Conservation (phyloP, 768 basidiomycete genomes). For the Pleurotus eryngii region DNA sequence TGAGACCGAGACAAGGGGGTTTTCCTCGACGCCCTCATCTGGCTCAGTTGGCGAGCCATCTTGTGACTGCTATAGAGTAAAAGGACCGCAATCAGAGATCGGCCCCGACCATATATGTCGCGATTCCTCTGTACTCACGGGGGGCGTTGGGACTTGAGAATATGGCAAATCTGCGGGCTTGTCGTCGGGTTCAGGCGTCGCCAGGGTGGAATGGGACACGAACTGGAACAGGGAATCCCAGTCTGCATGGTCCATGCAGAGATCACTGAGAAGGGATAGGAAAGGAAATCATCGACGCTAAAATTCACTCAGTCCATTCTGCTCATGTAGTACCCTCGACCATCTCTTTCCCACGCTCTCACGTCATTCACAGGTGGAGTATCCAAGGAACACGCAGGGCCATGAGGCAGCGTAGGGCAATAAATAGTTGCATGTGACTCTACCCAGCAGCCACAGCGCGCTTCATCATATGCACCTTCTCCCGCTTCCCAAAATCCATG, state of each 20-base stretch:
- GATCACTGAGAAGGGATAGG: neutral
- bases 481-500: conserved; percentile 84
- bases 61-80: conserved; percentile 36
- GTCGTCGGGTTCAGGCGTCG: conserved; percentile 41
- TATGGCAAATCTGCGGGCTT: conserved; percentile 28
- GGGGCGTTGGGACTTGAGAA: conserved; percentile 60
- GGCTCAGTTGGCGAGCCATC: conserved; percentile 40
- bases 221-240: conserved; percentile 66
- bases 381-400: no score
- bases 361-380: no score
- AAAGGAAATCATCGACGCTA: neutral
- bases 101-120: no score
- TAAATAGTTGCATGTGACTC: no score
- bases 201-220: conserved; percentile 29
- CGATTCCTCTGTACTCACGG: conserved; percentile 35
- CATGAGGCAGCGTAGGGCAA: no score
- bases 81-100: neutral
- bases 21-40: conserved; percentile 26
- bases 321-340: no score
- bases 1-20: conserved; percentile 66
- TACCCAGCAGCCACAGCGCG: neutral
- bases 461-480: conserved; percentile 78
- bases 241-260: conserved; percentile 41
- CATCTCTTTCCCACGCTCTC: no score
- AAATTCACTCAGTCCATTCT: neutral